Evolutionary conservation across 768 basidiomycete species (phyloP).

Genomic region (Mycena amicta): DNA sequence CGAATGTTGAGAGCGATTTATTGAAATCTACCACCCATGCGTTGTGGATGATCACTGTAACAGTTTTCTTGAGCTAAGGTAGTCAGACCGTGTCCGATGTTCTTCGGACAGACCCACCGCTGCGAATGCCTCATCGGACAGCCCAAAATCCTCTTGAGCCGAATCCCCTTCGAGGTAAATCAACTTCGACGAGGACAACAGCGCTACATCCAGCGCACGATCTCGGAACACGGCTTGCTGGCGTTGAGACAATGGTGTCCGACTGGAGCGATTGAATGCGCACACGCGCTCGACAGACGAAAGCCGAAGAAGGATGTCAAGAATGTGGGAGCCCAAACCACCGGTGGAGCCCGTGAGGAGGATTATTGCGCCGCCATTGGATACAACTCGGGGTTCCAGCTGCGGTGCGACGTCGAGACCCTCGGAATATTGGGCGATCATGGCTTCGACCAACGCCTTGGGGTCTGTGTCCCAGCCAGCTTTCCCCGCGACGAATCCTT

Average conservation of each 20-base stretch:
- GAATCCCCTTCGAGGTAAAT: conserved; percentile 37
- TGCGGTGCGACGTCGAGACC: conserved; percentile 19
- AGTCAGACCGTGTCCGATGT: conserved; percentile 17
- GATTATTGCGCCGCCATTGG: conserved; percentile 25
- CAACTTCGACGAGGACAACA: conserved; percentile 34
- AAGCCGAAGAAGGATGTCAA: conserved; percentile 30
- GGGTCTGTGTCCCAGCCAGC: not conserved
- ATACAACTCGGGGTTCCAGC: not conserved
- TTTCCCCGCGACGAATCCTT: conserved; percentile 11
- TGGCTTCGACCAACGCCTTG: conserved; percentile 30
- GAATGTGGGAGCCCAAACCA: conserved; percentile 38
- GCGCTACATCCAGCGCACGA: conserved; percentile 28
- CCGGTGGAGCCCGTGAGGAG: conserved; percentile 45
- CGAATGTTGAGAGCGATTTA: conserved; percentile 51
- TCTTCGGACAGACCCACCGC: conserved; percentile 21
- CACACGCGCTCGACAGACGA: conserved; percentile 30
- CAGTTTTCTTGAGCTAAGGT: conserved; percentile 33
- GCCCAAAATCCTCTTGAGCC: conserved; percentile 30
- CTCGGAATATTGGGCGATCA: conserved; percentile 38
- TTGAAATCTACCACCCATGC: conserved; percentile 52
- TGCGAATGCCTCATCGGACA: conserved; percentile 24
- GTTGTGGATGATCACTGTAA: conserved; percentile 42
- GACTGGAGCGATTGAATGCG: conserved; percentile 34
- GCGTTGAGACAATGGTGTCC: conserved; percentile 20
- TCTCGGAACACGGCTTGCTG: conserved; percentile 32